A percentile compares a stretch with the other conserved stretches of the same genome.
phyloP scores from a whole-genome alignment of 495 filamentous ascomycete genomes.

The Podospora australis region DNA sequence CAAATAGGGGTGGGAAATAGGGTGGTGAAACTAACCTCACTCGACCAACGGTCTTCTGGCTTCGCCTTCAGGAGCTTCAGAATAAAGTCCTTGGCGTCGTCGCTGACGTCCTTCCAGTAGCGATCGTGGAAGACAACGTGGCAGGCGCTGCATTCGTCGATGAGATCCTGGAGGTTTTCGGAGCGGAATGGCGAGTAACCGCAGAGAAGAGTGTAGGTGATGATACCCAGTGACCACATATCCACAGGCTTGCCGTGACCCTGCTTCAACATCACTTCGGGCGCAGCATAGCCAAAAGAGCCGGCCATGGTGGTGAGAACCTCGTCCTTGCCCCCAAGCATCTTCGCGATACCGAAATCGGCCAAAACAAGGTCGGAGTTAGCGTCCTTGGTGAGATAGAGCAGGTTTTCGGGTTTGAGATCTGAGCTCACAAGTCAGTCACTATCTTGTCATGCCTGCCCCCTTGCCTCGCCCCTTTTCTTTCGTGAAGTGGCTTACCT shows the following conservation, averaged over 20 bases:
- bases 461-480: background rate
- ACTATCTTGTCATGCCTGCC: background rate
- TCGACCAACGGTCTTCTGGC: conserved; percentile 70
- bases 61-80: conserved; percentile 69
- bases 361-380: conserved; percentile 86
- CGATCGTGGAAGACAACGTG: conserved; percentile 94
- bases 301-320: conserved; percentile 98
- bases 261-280: conserved; percentile 96
- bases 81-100: conserved; percentile 96
- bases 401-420: conserved; percentile 95
- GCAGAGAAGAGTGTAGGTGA: conserved; percentile 98
- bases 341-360: conserved; percentile 98
- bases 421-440: conserved; percentile 49
- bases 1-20: background rate
- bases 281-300: conserved; percentile 95
- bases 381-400: conserved; percentile 74
- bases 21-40: conserved; percentile 49
- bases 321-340: conserved; percentile 83
- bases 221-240: conserved; percentile 98
- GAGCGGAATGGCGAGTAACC: conserved; percentile 97
- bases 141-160: conserved; percentile 88
- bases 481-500: conserved; percentile 49
- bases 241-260: conserved; percentile 99
- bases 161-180: conserved; percentile 86
- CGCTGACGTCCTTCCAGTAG: conserved; percentile 97